Evolutionary conservation across 169 alveolate genomes (phyloP).

Genomic region (Eimeria acervulina): DNA sequence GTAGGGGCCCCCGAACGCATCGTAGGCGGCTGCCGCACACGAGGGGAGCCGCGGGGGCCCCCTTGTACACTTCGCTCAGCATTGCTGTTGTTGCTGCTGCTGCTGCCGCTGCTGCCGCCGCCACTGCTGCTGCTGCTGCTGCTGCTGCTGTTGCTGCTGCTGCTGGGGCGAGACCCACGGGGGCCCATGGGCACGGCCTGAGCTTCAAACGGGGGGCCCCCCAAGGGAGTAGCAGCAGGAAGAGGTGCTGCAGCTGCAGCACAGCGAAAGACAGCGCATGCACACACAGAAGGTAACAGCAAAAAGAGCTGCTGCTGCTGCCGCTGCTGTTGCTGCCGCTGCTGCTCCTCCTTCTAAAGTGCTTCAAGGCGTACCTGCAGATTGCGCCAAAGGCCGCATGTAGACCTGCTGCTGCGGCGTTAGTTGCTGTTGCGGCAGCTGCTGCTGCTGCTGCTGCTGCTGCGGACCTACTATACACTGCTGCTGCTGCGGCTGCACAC

Average conservation of each 20-base stretch:
- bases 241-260: no score
- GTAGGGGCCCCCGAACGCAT: neutral
- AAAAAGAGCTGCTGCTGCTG: neutral
- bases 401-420: neutral
- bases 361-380: neutral
- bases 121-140: neutral
- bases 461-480: neutral
- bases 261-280: neutral
- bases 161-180: no score
- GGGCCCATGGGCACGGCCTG: no score
- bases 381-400: neutral
- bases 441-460: neutral
- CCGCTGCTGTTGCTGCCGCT: neutral
- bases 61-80: no score
- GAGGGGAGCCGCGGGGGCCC: no score
- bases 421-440: constrained; percentile 64
- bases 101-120: neutral
- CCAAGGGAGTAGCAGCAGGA: no score
- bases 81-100: neutral
- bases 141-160: neutral
- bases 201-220: no score
- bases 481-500: constrained; percentile 62
- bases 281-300: neutral
- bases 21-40: neutral
- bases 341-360: neutral